These are phyloP conservation scores for Phytomonas sp. DNA, from an alignment of 208 protist species.

Conservation along the genomic window DNA sequence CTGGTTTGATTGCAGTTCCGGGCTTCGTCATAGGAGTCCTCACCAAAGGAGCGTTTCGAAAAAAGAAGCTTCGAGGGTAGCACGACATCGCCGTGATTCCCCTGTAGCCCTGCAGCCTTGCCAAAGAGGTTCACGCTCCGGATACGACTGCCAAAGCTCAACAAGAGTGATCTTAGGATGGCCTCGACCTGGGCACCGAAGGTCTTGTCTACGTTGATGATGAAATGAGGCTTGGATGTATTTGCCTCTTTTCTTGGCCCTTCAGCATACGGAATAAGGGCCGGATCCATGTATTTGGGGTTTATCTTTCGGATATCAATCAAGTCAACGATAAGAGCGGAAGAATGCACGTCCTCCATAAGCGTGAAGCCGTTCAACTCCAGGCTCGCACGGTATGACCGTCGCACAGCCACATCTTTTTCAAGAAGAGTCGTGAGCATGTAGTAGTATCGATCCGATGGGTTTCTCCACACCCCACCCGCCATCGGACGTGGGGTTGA, in stretches of 20 bases:
- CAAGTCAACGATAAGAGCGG: constrained; percentile 63
- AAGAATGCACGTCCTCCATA: constrained; percentile 58
- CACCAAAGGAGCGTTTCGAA: constrained; percentile 73
- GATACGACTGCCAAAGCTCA: constrained; percentile 68
- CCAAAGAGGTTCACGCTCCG: constrained; percentile 69
- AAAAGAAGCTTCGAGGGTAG: constrained; percentile 72
- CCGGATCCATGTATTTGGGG: constrained; percentile 36
- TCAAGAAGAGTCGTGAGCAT: constrained; percentile 53
- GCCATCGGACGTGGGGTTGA: constrained; percentile 13
- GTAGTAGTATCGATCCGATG: constrained; percentile 69
- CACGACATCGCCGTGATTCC: constrained; percentile 74
- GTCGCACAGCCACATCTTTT: constrained; percentile 33
- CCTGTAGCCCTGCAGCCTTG: constrained; percentile 53
- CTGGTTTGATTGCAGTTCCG: constrained; percentile 53
- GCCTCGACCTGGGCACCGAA: constrained; percentile 78
- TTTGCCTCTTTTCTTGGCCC: constrained; percentile 8
- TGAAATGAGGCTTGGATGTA: constrained; percentile 28
- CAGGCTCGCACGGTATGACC: constrained; percentile 41
- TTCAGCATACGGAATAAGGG: constrained; percentile 15
- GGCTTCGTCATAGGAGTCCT: constrained; percentile 72
- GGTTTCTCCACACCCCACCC: constrained; percentile 41
- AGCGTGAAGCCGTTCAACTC: constrained; percentile 62
- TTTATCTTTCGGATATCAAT: constrained; percentile 51
- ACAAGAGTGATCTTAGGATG: constrained; percentile 50
- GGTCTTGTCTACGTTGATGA: constrained; percentile 85